phyloP scores from a whole-genome alignment of 2,329 filamentous ascomycete genomes.

The Penicillium decumbens region DNA sequence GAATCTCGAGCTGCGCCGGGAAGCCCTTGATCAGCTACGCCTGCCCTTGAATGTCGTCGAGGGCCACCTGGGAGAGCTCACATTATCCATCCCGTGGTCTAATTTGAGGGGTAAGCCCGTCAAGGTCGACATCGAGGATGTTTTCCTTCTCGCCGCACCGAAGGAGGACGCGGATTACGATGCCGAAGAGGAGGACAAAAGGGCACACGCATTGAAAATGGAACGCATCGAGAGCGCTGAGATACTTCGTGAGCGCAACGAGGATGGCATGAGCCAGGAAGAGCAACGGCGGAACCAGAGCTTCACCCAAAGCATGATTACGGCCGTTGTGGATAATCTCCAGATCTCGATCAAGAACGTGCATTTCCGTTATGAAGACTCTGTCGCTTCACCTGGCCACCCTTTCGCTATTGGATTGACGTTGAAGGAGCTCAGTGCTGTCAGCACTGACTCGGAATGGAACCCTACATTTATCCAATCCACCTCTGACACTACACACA shows the following conservation, averaged over 20 bases:
- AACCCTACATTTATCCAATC: slow-evolving; percentile 93
- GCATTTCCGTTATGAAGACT: slow-evolving; percentile 96
- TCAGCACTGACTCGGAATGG: slow-evolving; percentile 95
- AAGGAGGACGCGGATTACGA: slow-evolving; percentile 94
- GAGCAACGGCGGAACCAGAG: slow-evolving; percentile 97
- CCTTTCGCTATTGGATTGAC: slow-evolving; percentile 91
- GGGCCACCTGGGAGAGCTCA: slow-evolving; percentile 87
- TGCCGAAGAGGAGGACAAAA: slow-evolving; percentile 81
- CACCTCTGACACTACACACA: slow-evolving; percentile 76
- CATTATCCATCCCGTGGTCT: slow-evolving; percentile 92
- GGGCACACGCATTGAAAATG: slow-evolving; percentile 91
- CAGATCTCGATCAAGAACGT: slow-evolving; percentile 98
- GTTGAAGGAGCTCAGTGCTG: slow-evolving; percentile 90
- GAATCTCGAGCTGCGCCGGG: slow-evolving; percentile 84
- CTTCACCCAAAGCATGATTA: slow-evolving; percentile 90
- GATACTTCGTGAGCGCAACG: slow-evolving; percentile 82
- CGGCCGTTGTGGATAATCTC: slow-evolving; percentile 96
- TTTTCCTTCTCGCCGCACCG: slow-evolving; percentile 88
- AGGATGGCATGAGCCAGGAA: slow-evolving; percentile 89
- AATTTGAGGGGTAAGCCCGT: slow-evolving; percentile 93
- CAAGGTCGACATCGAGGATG: slow-evolving; percentile 92
- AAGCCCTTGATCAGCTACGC: slow-evolving; percentile 94
- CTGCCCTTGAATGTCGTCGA: slow-evolving; percentile 95
- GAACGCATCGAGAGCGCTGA: slow-evolving; percentile 97
- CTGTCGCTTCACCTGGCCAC: slow-evolving; percentile 88